Base-by-base conservation (phyloP, 2,329 filamentous ascomycete species). In the Dothistroma pini region DNA sequence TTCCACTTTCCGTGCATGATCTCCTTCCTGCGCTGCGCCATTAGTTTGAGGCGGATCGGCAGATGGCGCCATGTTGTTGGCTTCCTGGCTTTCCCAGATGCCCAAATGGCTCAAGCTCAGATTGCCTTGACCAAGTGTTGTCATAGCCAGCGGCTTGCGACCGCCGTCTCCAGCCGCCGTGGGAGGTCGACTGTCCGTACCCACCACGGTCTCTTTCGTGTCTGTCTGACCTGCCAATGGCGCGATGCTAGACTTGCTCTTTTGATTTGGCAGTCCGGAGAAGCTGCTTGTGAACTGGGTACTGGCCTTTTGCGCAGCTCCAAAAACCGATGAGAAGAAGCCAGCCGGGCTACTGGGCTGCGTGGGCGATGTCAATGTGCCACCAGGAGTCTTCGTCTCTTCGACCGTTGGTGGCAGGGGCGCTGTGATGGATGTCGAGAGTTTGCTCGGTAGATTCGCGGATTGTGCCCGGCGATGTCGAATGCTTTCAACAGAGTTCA, bases 281-380 rank as follows among this genome's bases (percentile, higher is more conserved):
- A 97, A 88, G 53, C 87, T 91, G 65, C 84, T 90, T 68, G 84
- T 91, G 4, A 93, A 75, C 19, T 85, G 87, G 66, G 80, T 91
- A 14, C 93, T 92, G 49, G 93, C 93, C 82, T 89, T 97, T 75
- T 97, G 93, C 19, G 95, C 95, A 51, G 89, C 93, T 47, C 91
- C 93, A 66, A 99, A 86, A 72, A 99, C 90, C 29, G 90, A 93
- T 4, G 91, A 96, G 77, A 99, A 97, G 79, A 99, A 97, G 0
- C 92, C 88, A 41, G 75, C 75, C 34, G 75, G 76, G 58, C 78
- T 77, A 16, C 57, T 58, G 19, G 60, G 57, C n/a, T 52, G 57
- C 54, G 77, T 75, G 34, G 76, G 78, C 44, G 74, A 72, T 32
- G 77, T 76, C n/a, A 79, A 74, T 52, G 83, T 80, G 58, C 84